Conservation (phyloP, 106 monocot genomes). For the Alisma plantagoaquatica region DNA sequence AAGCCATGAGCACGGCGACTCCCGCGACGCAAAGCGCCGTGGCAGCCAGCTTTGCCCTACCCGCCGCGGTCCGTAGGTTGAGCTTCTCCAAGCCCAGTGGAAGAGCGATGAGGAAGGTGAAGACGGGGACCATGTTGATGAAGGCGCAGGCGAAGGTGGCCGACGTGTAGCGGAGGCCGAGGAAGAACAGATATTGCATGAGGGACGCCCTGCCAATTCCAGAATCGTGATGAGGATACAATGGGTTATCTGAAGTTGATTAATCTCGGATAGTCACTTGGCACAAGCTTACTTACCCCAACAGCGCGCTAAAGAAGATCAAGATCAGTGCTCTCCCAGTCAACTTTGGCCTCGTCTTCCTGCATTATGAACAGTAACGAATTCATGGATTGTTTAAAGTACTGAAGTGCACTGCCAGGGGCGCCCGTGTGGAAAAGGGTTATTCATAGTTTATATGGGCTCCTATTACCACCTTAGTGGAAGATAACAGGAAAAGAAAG, state of each 20-base stretch:
- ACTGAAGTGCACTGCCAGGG: too few species aligned
- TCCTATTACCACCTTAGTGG: too few species aligned
- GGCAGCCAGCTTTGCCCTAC: constrained; percentile 50
- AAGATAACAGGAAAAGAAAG: too few species aligned
- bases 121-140: constrained; percentile 22
- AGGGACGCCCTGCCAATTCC: constrained; percentile 17
- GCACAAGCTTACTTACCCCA: constrained; percentile 32
- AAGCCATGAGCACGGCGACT: constrained; percentile 50
- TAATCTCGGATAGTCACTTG: not conserved
- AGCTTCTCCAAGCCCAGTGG: constrained; percentile 37
- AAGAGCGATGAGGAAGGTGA: constrained; percentile 20
- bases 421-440: too few species aligned
- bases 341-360: constrained; percentile 45
- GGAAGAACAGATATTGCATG: constrained; percentile 19
- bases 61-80: constrained; percentile 34
- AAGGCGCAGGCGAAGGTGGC: constrained; percentile 29
- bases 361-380: too few species aligned
- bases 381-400: too few species aligned
- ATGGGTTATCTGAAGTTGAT: not conserved
- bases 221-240: too few species aligned
- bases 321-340: constrained; percentile 25
- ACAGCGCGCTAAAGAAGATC: constrained; percentile 44
- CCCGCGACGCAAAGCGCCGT: constrained; percentile 32
- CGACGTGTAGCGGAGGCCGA: constrained; percentile 19
- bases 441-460: too few species aligned